Conservation (phyloP, 2,329 filamentous ascomycete genomes). For the Apiospora arundinis region DNA sequence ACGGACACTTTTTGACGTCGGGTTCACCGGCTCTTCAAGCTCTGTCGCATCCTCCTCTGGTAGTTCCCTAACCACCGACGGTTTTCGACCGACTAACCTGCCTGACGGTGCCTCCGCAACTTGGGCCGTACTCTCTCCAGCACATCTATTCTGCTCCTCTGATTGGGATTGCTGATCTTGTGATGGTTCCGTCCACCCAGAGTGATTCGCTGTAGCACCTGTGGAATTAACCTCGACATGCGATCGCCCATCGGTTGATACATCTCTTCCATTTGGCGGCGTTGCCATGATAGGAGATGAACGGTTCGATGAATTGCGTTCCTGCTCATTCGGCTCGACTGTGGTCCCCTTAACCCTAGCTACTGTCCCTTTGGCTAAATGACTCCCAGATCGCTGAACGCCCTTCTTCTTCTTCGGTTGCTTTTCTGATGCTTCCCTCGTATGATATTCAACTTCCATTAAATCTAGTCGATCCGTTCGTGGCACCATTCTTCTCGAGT, state of each 20-base stretch:
- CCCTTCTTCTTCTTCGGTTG: slow-evolving; percentile 49
- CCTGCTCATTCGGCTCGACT: slow-evolving; percentile 43
- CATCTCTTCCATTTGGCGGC: background rate
- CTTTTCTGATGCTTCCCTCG: slow-evolving; percentile 48
- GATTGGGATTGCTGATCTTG: slow-evolving; percentile 16
- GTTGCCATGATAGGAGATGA: background rate
- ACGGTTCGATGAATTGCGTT: slow-evolving; percentile 19
- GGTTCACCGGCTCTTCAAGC: background rate
- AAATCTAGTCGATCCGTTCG: slow-evolving; percentile 46
- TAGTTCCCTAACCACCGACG: slow-evolving; percentile 55
- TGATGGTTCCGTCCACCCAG: background rate
- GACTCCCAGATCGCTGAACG: slow-evolving; percentile 49
- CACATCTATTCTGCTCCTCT: slow-evolving; percentile 9
- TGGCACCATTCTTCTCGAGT: slow-evolving; percentile 67
- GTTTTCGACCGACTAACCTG: slow-evolving; percentile 43
- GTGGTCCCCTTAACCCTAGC: slow-evolving; percentile 56
- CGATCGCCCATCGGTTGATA: background rate
- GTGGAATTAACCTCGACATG: background rate
- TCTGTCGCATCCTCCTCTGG: slow-evolving; percentile 47
- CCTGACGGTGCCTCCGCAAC: slow-evolving; percentile 16
- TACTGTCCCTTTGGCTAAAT: slow-evolving; percentile 60
- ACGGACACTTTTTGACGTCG: slow-evolving; percentile 33
- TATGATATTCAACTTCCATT: slow-evolving; percentile 47
- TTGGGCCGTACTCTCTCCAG: background rate
- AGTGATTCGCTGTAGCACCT: background rate